Percentiles rank a stretch among this genome's conserved stretches.
Conservation (phyloP, 192 early-diverging fungal genomes). For the Coemansia guatemalensis region DNA sequence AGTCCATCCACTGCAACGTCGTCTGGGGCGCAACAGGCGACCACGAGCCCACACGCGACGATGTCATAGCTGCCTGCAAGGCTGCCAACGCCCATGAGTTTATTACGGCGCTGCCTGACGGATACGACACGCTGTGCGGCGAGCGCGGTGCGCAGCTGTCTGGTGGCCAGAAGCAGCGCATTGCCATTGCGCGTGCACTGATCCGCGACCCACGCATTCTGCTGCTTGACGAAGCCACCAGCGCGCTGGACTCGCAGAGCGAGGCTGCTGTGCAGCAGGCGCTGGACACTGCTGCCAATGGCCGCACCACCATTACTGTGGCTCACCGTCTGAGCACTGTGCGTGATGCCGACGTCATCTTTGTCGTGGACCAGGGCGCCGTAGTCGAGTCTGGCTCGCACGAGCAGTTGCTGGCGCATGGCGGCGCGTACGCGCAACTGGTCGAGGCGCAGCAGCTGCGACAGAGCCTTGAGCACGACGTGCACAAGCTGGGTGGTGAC, state of each 20-base stretch:
- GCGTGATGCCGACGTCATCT: constrained; percentile 79
- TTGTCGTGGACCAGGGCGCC: constrained; percentile 72
- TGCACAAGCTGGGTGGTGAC: constrained; percentile 1
- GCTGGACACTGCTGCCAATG: constrained; percentile 68
- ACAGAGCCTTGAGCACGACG: constrained; percentile 33
- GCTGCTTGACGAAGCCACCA: constrained; percentile 87
- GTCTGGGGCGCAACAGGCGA: constrained; percentile 59
- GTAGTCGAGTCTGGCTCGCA: constrained; percentile 79
- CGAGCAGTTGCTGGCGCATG: constrained; percentile 61
- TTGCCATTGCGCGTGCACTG: constrained; percentile 92
- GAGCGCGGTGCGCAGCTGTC: constrained; percentile 79
- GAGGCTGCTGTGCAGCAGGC: constrained; percentile 83
- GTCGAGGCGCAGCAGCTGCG: constrained; percentile 64
- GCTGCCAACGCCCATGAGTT: constrained; percentile 78
- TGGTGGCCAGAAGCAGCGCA: constrained; percentile 96
- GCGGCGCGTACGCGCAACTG: constrained; percentile 46
- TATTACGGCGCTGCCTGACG: constrained; percentile 67
- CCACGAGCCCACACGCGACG: constrained; percentile 66
- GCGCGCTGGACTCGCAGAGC: constrained; percentile 78
- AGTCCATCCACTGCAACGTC: constrained; percentile 81
- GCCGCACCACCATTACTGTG: constrained; percentile 88
- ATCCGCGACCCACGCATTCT: constrained; percentile 86
- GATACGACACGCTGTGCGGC: constrained; percentile 88
- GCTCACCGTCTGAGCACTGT: constrained; percentile 92
- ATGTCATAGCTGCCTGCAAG: constrained; percentile 65